Conservation (phyloP, 2,329 filamentous ascomycete genomes). For the Cladosporium sp. region DNA sequence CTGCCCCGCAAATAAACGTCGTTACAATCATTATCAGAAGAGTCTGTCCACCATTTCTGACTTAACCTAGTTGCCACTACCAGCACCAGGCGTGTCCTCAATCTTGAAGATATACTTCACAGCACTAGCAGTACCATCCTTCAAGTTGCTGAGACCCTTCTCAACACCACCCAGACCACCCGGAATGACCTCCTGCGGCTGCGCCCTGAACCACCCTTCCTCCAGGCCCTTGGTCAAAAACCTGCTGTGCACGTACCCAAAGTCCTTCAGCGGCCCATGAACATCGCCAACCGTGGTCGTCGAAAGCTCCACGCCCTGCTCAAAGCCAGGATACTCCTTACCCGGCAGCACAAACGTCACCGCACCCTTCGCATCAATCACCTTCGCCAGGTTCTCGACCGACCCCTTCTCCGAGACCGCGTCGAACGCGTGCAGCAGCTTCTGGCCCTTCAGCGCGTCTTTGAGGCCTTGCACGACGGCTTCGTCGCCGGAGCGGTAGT, state of each 20-base stretch:
- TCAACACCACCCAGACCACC: conserved; percentile 26
- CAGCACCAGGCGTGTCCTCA: conserved; percentile 22
- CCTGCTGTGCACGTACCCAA: conserved; percentile 22
- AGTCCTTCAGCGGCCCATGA: conserved; percentile 23
- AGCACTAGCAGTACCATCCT: conserved; percentile 27
- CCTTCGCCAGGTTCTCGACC: conserved; percentile 37
- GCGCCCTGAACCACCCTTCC: conserved; percentile 27
- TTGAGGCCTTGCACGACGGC: conserved; percentile 43
- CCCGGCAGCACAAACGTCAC: conserved; percentile 30
- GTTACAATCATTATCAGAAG: too few relatives aligned
- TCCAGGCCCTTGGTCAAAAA: conserved; percentile 21
- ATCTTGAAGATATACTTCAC: conserved; percentile 29
- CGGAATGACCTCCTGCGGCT: conserved; percentile 25
- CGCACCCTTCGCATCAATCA: conserved; percentile 35
- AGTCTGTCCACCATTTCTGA: too few relatives aligned
- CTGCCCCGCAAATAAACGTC: too few relatives aligned
- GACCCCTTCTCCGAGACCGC: conserved; percentile 50
- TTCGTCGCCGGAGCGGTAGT: conserved; percentile 52
- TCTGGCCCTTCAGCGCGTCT: conserved; percentile 38
- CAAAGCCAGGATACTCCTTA: conserved; percentile 37
- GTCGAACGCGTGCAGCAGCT: conserved; percentile 51
- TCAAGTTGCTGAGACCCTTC: conserved; percentile 23
- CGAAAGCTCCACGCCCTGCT: conserved; percentile 32
- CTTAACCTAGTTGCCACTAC: background rate
- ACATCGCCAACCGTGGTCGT: conserved; percentile 34